Evolutionary conservation across 306 rosid species (phyloP).

Genomic region (Heteromeles arbutifolia): DNA sequence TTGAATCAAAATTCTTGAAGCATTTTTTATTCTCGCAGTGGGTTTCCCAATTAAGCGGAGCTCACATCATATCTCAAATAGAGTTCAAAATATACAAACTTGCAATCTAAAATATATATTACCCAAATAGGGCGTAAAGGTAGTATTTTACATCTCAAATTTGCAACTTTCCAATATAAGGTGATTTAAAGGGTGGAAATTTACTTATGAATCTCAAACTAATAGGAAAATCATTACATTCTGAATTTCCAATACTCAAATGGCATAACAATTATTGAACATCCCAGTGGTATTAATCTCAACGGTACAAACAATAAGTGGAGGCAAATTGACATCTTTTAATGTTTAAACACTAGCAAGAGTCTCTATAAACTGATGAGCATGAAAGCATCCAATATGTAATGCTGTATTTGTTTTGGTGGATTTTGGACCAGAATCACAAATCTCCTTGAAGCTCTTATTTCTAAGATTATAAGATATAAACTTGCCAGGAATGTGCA

Average conservation of each 20-base stretch:
- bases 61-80: too few species aligned
- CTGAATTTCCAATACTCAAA: neutral
- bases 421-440: neutral
- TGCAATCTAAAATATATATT: too few species aligned
- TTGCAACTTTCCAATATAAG: neutral
- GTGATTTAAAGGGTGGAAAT: too few species aligned
- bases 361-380: conserved; percentile 12
- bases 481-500: conserved; percentile 21
- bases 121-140: too few species aligned
- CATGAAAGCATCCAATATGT: conserved; percentile 8
- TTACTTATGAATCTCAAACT: too few species aligned
- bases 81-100: too few species aligned
- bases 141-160: too few species aligned
- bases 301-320: neutral
- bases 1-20: too few species aligned
- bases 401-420: neutral
- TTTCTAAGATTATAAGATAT: conserved; percentile 5
- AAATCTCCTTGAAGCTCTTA: conserved; percentile 6
- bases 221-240: neutral
- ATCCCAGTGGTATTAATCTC: too few species aligned
- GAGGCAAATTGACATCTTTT: neutral
- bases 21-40: too few species aligned
- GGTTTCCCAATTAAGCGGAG: too few species aligned
- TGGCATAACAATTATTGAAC: neutral
- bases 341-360: conserved; percentile 4